These are phyloP conservation scores for Aspergillus sergii DNA, from an alignment of 2,329 filamentous ascomycete species.

Conservation along the genomic window DNA sequence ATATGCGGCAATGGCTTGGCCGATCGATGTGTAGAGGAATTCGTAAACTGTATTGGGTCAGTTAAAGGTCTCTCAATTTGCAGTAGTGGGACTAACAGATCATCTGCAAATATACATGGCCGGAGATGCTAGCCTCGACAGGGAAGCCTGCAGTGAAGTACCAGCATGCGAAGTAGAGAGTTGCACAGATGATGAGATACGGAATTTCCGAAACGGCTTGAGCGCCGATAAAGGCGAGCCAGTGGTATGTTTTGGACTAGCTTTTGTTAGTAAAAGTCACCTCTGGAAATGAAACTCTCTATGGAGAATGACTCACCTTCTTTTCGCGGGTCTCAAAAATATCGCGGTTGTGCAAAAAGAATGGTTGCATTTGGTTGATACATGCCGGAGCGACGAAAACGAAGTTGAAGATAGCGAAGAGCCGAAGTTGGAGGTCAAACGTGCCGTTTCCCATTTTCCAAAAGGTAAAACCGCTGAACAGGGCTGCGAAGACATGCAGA, in stretches of 20 bases:
- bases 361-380: slow-evolving; percentile 61
- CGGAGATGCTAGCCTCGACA: slow-evolving; percentile 32
- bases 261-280: not conserved
- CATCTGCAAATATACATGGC: slow-evolving; percentile 45
- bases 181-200: slow-evolving; percentile 48
- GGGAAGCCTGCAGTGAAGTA: slow-evolving; percentile 60
- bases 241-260: slow-evolving; percentile 61
- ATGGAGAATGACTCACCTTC: slow-evolving; percentile 38
- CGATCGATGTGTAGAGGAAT: slow-evolving; percentile 47
- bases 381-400: slow-evolving; percentile 64
- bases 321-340: slow-evolving; percentile 63
- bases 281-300: accelerated
- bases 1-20: slow-evolving; percentile 59
- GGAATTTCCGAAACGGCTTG: slow-evolving; percentile 53
- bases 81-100: slow-evolving; percentile 30
- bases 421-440: slow-evolving; percentile 55
- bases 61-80: not conserved
- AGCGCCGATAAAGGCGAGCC: slow-evolving; percentile 61
- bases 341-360: slow-evolving; percentile 60
- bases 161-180: slow-evolving; percentile 56
- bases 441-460: slow-evolving; percentile 60
- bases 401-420: slow-evolving; percentile 66
- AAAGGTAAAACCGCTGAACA: slow-evolving; percentile 66
- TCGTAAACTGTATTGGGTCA: slow-evolving; percentile 39
- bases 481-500: slow-evolving; percentile 56